Evolutionary conservation across 2,329 filamentous ascomycete genomes (phyloP).

Genomic region (Fusarium sp.): DNA sequence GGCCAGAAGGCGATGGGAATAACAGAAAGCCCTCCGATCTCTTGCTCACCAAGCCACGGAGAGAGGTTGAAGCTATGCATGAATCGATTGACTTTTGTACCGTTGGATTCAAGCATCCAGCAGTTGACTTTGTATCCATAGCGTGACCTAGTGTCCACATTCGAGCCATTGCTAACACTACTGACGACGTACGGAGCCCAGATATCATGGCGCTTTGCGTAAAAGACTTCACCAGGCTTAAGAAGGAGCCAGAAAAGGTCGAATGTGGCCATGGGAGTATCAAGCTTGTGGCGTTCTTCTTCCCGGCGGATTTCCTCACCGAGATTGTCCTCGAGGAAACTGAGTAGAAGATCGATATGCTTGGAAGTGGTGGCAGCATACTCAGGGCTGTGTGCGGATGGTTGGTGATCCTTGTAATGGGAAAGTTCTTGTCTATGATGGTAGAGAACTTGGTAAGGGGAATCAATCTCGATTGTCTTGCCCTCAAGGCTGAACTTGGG

Average conservation of each 20-base stretch:
- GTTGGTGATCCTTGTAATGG: constrained; percentile 58
- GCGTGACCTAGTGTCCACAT: constrained; percentile 6
- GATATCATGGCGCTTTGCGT: constrained; percentile 55
- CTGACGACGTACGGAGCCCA: constrained; percentile 60
- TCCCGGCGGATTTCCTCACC: constrained; percentile 56
- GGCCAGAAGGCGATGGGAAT: constrained; percentile 59
- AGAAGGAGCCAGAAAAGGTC: constrained; percentile 61
- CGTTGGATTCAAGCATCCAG: constrained; percentile 58
- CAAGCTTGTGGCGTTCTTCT: constrained; percentile 54
- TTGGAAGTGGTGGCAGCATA: constrained; percentile 56
- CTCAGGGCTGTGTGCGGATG: constrained; percentile 55
- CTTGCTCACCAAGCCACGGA: constrained; percentile 59
- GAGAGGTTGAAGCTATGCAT: constrained; percentile 54
- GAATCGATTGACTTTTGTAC: constrained; percentile 52
- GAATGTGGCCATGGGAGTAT: constrained; percentile 58
- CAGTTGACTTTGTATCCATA: constrained; percentile 51
- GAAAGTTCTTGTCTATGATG: constrained; percentile 60
- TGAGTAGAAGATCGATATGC: constrained; percentile 61
- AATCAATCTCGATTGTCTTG: constrained; percentile 55
- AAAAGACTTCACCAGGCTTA: constrained; percentile 60
- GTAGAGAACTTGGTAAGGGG: constrained; percentile 62
- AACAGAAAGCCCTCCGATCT: constrained; percentile 56
- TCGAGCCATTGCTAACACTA: constrained; percentile 43
- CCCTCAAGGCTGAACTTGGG: constrained; percentile 56
- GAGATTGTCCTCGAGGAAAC: constrained; percentile 57